Base-by-base conservation (phyloP, 257 asterid species). In the Solanum ossicruentum region DNA sequence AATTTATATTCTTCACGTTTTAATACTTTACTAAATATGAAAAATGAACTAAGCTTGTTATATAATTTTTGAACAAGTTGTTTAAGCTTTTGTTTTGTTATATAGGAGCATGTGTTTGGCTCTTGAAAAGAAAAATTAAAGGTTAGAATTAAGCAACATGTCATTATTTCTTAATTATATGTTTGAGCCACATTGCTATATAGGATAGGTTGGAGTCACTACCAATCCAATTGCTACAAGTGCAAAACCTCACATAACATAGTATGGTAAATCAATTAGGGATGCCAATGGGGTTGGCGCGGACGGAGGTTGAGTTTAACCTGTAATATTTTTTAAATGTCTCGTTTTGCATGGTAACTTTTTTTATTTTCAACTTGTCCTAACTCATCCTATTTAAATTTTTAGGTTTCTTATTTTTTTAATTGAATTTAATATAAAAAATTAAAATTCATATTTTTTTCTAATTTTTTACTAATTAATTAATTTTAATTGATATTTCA, bases 301-400 rank as follows among this genome's bases (percentile, higher is more conserved):
- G 36, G 36, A 1, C 32, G n/a, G n/a, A n/a, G 32, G 0, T 28
- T 28, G 32, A 28, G 2, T 0, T 32, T 32, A 32, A 32, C 0
- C 36, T 0, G 3, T 0, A 32, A 32, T 32, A 32, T 32, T 32
- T 32, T 32, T 32, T 32, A 32, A 32, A 32, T 32, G 3, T 32
- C 0, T 1, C 1, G 3, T 32, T 1, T 32, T 0, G 0, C 3
- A 32, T 32, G 36, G 3, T 32, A 0, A 32, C 3, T 32, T 3
- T 32, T 32, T 32, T 32, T 3, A 32, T 32, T 32, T 32, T 32
- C 3, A 32, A 32, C 0, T 32, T 1, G 0, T 0, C 3, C 36
- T 0, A 3, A 28, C 0, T 0, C 0, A 28, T 28, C 3, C 32
- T 28, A 28, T 28, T 28, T 28, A 28, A 2, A 28, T 28, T 28